phyloP scores from a whole-genome alignment of 2,329 filamentous ascomycete species.

The Elsinoe australis region DNA sequence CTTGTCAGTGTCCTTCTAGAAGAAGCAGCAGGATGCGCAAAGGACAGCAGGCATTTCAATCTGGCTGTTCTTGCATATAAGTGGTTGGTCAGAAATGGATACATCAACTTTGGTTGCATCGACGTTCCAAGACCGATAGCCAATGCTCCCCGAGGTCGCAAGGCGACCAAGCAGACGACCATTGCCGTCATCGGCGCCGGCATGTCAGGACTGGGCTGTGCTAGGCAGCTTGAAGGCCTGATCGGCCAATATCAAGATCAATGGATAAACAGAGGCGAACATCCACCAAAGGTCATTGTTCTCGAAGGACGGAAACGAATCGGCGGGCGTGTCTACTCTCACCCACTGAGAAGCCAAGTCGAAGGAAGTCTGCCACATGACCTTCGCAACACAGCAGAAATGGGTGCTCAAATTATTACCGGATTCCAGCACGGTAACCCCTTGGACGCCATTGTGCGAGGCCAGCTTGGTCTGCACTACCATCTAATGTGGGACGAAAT shows the following conservation, averaged over 20 bases:
- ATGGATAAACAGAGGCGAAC: conserved; percentile 58
- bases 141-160: conserved; percentile 31
- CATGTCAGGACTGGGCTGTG: conserved; percentile 87
- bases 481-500: conserved; percentile 72
- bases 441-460: conserved; percentile 80
- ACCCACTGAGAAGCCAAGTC: conserved; percentile 55
- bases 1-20: conserved; percentile 71
- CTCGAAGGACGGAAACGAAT: conserved; percentile 82
- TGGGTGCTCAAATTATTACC: conserved; percentile 97
- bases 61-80: conserved; percentile 82
- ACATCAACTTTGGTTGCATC: conserved; percentile 94
- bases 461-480: conserved; percentile 80
- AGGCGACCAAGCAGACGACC: conserved; percentile 54
- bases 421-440: conserved; percentile 95
- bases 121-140: conserved; percentile 50
- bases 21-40: conserved; percentile 85
- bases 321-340: conserved; percentile 89
- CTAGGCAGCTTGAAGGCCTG: conserved; percentile 80
- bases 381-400: conserved; percentile 74
- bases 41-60: conserved; percentile 80
- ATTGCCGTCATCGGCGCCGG: conserved; percentile 86
- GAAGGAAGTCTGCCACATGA: conserved; percentile 43
- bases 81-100: conserved; percentile 84
- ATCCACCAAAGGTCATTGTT: conserved; percentile 65
- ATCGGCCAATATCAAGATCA: conserved; percentile 69